Conservation (phyloP, 2,329 filamentous ascomycete genomes). For the Madurella mycetomatis region DNA sequence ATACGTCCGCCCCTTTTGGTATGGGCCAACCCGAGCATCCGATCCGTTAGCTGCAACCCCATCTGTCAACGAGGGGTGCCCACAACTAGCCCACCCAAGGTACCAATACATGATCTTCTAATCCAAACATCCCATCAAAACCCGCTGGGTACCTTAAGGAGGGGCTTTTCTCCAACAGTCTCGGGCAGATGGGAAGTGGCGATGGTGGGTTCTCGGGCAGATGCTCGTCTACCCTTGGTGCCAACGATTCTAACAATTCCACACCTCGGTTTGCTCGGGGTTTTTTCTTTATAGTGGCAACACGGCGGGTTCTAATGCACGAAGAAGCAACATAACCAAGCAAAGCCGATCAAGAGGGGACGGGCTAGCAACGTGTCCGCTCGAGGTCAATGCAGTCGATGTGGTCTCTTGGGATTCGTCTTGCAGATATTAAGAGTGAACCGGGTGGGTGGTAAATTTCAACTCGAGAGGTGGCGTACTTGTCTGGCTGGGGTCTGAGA, state of each 20-base stretch:
- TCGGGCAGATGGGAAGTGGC: conserved; percentile 9
- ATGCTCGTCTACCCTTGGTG: not conserved
- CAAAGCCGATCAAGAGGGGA: not conserved
- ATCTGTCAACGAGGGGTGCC: conserved; percentile 16
- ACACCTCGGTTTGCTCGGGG: not conserved
- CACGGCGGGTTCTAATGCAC: no score
- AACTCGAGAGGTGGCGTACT: no score
- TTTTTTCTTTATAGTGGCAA: not conserved
- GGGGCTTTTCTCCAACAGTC: not conserved
- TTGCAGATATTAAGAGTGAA: not conserved
- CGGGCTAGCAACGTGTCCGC: not conserved
- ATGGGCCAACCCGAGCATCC: conserved; percentile 14
- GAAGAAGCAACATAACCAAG: no score
- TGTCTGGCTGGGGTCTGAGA: no score
- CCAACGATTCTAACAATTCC: not conserved
- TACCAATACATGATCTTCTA: conserved; percentile 18
- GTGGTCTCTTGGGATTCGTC: not conserved
- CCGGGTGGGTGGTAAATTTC: not conserved
- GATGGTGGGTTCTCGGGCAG: not conserved
- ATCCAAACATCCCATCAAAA: not conserved
- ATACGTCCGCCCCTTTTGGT: conserved; percentile 5
- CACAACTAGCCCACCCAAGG: conserved; percentile 7
- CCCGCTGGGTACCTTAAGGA: not conserved
- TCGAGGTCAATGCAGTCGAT: not conserved
- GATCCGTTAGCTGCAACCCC: conserved; percentile 22